These are phyloP conservation scores for Kalanchoe fedtschenkoi DNA, from an alignment of 164 flowering plant genomes.

Conservation along the genomic window DNA sequence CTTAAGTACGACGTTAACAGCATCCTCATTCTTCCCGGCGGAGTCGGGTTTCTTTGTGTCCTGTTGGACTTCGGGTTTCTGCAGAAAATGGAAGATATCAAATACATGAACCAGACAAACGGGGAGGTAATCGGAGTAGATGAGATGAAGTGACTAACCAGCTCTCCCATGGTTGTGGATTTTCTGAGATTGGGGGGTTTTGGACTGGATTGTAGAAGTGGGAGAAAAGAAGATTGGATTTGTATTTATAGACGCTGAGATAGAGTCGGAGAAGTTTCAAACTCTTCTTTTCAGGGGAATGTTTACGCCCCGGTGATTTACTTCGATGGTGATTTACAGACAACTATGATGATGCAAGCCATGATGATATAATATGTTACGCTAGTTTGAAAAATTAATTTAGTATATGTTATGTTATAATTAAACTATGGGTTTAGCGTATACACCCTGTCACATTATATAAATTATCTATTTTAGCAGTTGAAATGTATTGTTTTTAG, in stretches of 20 bases:
- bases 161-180: background rate
- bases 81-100: slow-evolving; percentile 3
- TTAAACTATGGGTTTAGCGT: too few species aligned
- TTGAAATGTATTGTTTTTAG: too few species aligned
- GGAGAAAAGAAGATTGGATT: background rate
- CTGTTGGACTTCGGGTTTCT: slow-evolving; percentile 23
- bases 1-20: slow-evolving; percentile 49
- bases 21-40: slow-evolving; percentile 25
- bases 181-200: background rate
- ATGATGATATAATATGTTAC: too few species aligned
- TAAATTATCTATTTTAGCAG: too few species aligned
- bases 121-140: background rate
- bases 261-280: background rate
- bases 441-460: too few species aligned
- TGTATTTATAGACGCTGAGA: background rate
- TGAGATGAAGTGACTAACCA: background rate
- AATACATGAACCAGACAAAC: background rate
- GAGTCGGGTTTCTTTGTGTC: slow-evolving; percentile 27
- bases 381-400: too few species aligned
- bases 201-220: background rate
- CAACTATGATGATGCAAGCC: background rate
- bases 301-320: too few species aligned
- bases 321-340: too few species aligned
- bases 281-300: background rate
- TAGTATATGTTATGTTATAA: too few species aligned